These are phyloP conservation scores for Luvunga scandens DNA, from an alignment of 345 rosid species.

Conservation along the genomic window DNA sequence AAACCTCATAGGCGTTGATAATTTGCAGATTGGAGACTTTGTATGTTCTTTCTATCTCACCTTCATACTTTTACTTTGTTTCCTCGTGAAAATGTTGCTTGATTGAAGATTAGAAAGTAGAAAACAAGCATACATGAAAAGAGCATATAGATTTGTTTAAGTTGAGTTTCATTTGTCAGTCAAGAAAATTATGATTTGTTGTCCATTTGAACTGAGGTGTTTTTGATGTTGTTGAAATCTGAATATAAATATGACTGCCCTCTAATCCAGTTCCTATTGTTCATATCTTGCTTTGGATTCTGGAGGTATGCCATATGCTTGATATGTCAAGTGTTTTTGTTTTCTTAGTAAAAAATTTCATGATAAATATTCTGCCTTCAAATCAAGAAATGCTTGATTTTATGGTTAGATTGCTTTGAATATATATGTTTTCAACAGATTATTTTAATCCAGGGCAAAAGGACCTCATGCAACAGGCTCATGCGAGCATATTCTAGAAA, in stretches of 20 bases:
- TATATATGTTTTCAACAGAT: neutral
- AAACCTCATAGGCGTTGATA: conserved; percentile 40
- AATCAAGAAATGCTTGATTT: neutral
- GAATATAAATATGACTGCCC: neutral
- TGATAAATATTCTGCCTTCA: neutral
- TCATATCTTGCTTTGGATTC: neutral
- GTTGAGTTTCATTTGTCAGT: neutral
- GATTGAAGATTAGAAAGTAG: neutral
- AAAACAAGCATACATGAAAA: neutral
- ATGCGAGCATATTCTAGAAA: neutral
- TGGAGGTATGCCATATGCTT: neutral
- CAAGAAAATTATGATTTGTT: neutral
- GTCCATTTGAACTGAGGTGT: neutral
- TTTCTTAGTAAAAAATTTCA: neutral
- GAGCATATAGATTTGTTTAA: neutral
- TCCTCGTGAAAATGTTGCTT: neutral
- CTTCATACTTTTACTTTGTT: neutral
- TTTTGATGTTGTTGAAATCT: neutral
- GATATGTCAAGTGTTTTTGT: neutral
- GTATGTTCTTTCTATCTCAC: conserved; percentile 42
- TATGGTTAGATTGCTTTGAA: neutral
- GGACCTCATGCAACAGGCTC: neutral
- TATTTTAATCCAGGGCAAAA: neutral
- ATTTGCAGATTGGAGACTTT: conserved; percentile 41
- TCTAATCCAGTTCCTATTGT: too few relatives aligned